Evolutionary conservation across 2,329 filamentous ascomycete genomes (phyloP).

Genomic region (Bertia moriformis): DNA sequence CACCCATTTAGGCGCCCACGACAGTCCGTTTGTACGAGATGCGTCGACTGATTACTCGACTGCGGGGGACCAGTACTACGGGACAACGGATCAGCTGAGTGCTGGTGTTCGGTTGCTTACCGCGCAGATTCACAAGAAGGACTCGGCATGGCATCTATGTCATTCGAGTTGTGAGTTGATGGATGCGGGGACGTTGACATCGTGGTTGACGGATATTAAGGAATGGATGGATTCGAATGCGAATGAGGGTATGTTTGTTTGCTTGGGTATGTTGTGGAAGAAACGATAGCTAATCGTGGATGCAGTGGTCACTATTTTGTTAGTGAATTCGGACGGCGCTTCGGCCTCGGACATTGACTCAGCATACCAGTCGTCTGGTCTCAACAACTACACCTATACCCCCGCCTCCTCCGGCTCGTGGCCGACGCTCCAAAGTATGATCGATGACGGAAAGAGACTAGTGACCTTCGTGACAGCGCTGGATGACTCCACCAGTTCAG

Average conservation of each 20-base stretch:
- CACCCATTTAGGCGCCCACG: slow-evolving; percentile 37
- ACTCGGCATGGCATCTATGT: slow-evolving; percentile 32
- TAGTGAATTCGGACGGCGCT: slow-evolving; percentile 37
- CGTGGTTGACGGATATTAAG: slow-evolving; percentile 34
- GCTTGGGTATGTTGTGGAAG: neutral
- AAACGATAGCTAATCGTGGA: neutral
- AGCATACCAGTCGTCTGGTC: slow-evolving; percentile 24
- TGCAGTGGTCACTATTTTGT: slow-evolving; percentile 34
- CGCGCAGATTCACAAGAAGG: slow-evolving; percentile 32
- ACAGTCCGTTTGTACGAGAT: slow-evolving; percentile 36
- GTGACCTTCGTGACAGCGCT: slow-evolving; percentile 33
- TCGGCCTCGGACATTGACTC: slow-evolving; percentile 24
- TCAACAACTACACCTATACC: slow-evolving; percentile 29
- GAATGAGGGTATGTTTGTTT: slow-evolving; percentile 20
- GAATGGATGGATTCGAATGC: slow-evolving; percentile 35
- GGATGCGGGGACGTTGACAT: slow-evolving; percentile 30
- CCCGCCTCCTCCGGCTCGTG: slow-evolving; percentile 24
- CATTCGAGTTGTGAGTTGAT: slow-evolving; percentile 32
- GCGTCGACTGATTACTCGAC: slow-evolving; percentile 26
- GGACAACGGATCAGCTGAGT: slow-evolving; percentile 33
- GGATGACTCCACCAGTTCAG: neutral
- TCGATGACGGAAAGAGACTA: slow-evolving; percentile 29
- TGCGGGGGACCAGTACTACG: slow-evolving; percentile 35
- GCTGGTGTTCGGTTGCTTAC: slow-evolving; percentile 36
- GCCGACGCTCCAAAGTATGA: slow-evolving; percentile 38